Conservation (phyloP, 257 asterid genomes). For the Primulina huaijiensis region DNA sequence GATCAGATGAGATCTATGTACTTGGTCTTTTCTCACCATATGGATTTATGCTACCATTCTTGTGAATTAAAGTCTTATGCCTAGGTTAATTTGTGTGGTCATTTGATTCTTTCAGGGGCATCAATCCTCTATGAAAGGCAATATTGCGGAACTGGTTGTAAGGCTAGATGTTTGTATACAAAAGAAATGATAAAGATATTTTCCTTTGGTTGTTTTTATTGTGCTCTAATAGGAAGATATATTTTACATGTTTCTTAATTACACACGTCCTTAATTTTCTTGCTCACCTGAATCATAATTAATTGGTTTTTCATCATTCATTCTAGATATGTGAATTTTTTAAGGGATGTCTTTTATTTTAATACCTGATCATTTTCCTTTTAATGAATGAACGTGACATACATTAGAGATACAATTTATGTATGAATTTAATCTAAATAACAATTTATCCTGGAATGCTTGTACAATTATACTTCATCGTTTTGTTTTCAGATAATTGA, state of each 20-base stretch:
- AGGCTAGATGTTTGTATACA: too few species aligned
- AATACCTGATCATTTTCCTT: constrained; percentile 2
- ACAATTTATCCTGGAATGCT: not conserved
- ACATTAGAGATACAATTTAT: too few species aligned
- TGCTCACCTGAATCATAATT: not conserved
- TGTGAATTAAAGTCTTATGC: constrained; percentile 6
- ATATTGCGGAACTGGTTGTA: too few species aligned
- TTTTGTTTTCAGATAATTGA: constrained; percentile 62
- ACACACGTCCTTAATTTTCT: too few species aligned
- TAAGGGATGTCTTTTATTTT: constrained; percentile 14
- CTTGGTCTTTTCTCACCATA: constrained; percentile 11
- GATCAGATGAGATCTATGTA: constrained; percentile 13
- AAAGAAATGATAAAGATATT: not conserved
- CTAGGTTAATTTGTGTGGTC: constrained; percentile 1
- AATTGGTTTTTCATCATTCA: not conserved
- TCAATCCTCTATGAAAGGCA: too few species aligned
- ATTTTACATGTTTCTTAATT: too few species aligned
- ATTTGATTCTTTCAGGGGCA: constrained; percentile 1
- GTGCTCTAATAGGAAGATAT: too few species aligned
- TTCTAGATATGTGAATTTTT: not conserved
- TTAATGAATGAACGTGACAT: too few species aligned
- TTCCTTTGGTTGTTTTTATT: too few species aligned
- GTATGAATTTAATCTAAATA: not conserved
- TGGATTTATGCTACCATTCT: constrained; percentile 16
- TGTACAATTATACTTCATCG: constrained; percentile 20